These are phyloP conservation scores for Chytriomyces sp. DNA, from an alignment of 192 early-diverging fungal species.

Conservation along the genomic window DNA sequence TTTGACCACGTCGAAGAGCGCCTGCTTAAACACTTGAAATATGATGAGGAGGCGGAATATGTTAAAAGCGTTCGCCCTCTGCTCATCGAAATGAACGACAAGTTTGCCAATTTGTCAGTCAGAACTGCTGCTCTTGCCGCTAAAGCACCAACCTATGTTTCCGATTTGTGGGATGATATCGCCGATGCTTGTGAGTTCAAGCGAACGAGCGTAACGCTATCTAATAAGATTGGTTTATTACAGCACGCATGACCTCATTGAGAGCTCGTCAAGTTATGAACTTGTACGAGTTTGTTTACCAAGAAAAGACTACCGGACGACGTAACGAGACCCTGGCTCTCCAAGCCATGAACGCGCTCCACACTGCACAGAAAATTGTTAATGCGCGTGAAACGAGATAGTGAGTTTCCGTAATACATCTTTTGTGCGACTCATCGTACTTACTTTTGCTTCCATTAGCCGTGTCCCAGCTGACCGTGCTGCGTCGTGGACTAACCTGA, in stretches of 20 bases:
- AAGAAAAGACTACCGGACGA: not conserved
- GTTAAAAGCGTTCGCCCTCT: constrained; percentile 13
- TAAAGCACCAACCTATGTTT: constrained; percentile 16
- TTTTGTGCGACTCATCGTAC: not conserved
- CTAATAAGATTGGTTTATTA: not conserved
- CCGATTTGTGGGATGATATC: constrained; percentile 36
- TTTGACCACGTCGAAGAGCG: constrained; percentile 5
- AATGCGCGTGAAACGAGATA: constrained; percentile 19
- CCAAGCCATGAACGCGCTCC: constrained; percentile 11
- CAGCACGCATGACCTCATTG: constrained; percentile 33
- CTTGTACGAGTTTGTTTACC: constrained; percentile 35
- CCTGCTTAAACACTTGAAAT: not conserved
- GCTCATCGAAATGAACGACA: constrained; percentile 26
- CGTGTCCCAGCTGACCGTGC: constrained; percentile 23
- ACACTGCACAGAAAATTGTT: constrained; percentile 22
- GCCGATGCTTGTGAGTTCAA: constrained; percentile 10
- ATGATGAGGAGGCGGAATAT: constrained; percentile 6
- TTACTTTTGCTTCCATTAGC: constrained; percentile 12
- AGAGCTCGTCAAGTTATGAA: constrained; percentile 21
- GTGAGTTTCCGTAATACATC: not conserved
- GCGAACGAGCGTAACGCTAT: not conserved
- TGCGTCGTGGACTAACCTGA: constrained; percentile 28
- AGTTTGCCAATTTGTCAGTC: constrained; percentile 11
- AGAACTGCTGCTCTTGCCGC: constrained; percentile 18
- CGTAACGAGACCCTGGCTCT: constrained; percentile 1